Percentiles rank a stretch among this genome's conserved stretches.
Conservation (phyloP, 192 early-diverging fungal species). For the Bifiguratus adelaidae region DNA sequence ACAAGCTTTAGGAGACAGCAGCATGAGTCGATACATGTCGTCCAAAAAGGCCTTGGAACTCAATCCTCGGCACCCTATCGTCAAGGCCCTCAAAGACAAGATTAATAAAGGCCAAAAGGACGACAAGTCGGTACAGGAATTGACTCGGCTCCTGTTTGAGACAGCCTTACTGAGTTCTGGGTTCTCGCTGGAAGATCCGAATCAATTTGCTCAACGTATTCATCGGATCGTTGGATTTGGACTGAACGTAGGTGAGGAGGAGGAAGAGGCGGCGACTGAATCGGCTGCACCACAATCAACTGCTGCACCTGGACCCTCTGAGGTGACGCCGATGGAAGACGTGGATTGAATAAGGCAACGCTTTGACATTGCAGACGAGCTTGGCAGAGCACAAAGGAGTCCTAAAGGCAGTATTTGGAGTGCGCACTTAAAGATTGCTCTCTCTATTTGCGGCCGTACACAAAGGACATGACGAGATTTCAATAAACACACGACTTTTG, state of each 20-base stretch:
- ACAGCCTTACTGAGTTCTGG: constrained; percentile 93
- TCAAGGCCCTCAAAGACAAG: constrained; percentile 90
- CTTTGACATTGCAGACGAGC: no score
- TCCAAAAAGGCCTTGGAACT: constrained; percentile 99
- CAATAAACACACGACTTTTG: no score
- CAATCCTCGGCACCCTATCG: constrained; percentile 92
- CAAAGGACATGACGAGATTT: no score
- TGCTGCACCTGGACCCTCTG: constrained; percentile 33
- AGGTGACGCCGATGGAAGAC: constrained; percentile 43
- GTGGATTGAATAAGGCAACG: constrained; percentile 32
- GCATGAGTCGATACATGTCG: constrained; percentile 98
- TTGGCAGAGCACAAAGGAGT: no score
- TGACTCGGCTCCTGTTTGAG: constrained; percentile 92
- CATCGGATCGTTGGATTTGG: constrained; percentile 99
- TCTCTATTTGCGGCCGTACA: no score
- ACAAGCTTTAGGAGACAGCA: constrained; percentile 96
- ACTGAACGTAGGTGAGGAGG: constrained; percentile 88
- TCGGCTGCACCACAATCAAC: constrained; percentile 16
- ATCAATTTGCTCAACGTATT: constrained; percentile 87
- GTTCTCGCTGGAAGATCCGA: constrained; percentile 94
- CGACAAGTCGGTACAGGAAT: constrained; percentile 97
- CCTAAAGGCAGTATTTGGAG: no score
- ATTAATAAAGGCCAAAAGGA: constrained; percentile 90
- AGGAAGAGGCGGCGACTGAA: constrained; percentile 28
- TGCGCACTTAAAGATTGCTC: no score